phyloP scores from a whole-genome alignment of 371 early-diverging fungal genomes.

The Nematocida sp. region DNA sequence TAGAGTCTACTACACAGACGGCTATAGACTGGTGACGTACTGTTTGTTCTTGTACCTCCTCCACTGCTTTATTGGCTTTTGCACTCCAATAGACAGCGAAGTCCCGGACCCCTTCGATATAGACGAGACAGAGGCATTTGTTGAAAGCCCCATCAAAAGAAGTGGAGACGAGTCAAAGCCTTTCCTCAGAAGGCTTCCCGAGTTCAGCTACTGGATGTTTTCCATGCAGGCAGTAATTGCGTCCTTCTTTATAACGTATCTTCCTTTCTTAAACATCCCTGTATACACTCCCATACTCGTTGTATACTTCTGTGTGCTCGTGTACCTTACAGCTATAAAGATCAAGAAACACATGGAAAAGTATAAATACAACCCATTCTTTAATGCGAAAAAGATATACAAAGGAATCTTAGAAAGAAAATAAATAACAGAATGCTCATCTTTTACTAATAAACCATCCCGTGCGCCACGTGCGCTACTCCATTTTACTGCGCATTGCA shows the following conservation, averaged over 20 bases:
- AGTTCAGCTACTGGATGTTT: conserved; percentile 90
- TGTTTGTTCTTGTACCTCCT: conserved; percentile 64
- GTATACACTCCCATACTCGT: conserved; percentile 78
- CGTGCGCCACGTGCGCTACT: too few species aligned
- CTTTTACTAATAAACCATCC: neutral
- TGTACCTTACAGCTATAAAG: conserved; percentile 83
- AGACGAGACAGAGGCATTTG: conserved; percentile 55
- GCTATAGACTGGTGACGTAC: conserved; percentile 65
- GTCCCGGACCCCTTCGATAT: conserved; percentile 66
- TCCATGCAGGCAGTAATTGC: conserved; percentile 43
- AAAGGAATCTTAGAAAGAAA: conserved; percentile 43
- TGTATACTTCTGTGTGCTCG: conserved; percentile 86
- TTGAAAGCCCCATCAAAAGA: conserved; percentile 67
- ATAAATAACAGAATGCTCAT: neutral
- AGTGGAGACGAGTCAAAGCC: conserved; percentile 84
- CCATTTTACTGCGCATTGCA: neutral
- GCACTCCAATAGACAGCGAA: conserved; percentile 64
- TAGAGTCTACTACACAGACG: conserved; percentile 44
- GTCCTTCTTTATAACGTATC: conserved; percentile 59
- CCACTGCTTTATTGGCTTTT: conserved; percentile 65
- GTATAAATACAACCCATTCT: conserved; percentile 91
- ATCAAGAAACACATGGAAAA: conserved; percentile 94
- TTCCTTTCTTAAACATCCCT: conserved; percentile 79
- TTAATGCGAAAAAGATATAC: conserved; percentile 80
- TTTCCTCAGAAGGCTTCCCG: conserved; percentile 92